Base-by-base conservation (phyloP, 805 yeast genomes). In the Metschnikowia anglica region DNA sequence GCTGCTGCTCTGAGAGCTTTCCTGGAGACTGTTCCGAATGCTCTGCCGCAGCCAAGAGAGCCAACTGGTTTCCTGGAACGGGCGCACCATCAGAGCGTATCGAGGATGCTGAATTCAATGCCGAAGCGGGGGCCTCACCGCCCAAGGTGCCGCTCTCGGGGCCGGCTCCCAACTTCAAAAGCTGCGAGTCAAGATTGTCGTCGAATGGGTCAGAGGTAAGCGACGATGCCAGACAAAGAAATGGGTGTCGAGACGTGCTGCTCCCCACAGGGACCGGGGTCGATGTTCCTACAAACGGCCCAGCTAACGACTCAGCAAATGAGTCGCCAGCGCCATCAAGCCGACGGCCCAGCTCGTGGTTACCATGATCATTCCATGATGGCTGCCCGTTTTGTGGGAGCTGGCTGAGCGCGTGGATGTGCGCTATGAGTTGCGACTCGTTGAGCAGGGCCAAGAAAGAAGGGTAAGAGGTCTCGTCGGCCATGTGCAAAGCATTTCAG, bases 191-290 rank as follows among this genome's bases (percentile, higher is more conserved):
- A 16, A 59, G 47, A 4, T 54, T 55, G 30, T 59, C 63, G 34
- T 59, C 56, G 37, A 59, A 59, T 2, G 63, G 63, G 27, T 59
- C 62, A 3, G 60, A 51, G 4, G 51, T 47, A 4, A 43, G 32
- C 2, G 60, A 53, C 9, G 44, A 32, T 7, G 37, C 41, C 33
- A 43, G 44, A 27, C 32, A 18, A 6, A 48, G 33, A 23, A 45
- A 43, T 18, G 42, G 39, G 30, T 41, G 34, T 19, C 31, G 35
- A 18, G 38, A 15, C 16, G 12, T n/a, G 36, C 27, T 13, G 26
- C 13, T 13, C 15, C 17, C 18, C 5, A 12, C 18, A 31, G 33
- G 12, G 15, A n/a, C 42, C 6, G 42, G 42, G 17, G 42, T 39
- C 26, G 37, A 33, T 0, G 42, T 30, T 26, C 42, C 42, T 15